Percentiles rank a stretch among this genome's conserved stretches.
These are phyloP conservation scores for Mesembryanthemum crystallinum DNA, from an alignment of 148 eudicot genomes.

Conservation along the genomic window DNA sequence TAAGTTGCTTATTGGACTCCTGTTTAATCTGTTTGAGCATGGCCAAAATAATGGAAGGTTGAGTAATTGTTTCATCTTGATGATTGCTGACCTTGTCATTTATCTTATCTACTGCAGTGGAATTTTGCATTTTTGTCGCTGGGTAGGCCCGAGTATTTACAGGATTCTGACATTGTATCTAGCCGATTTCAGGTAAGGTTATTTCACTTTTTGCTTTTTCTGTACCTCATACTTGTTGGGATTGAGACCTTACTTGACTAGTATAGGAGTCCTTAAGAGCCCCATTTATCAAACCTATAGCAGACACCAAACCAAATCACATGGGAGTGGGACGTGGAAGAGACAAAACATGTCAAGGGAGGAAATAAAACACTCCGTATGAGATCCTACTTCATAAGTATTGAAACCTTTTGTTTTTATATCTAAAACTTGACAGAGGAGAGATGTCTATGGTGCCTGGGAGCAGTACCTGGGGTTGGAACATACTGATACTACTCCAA, in stretches of 20 bases:
- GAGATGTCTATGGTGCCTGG: constrained; percentile 85
- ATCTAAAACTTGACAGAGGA: constrained; percentile 40
- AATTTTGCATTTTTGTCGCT: constrained; percentile 86
- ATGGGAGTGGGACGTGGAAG: neutral
- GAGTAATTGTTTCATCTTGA: neutral
- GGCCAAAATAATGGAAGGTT: neutral
- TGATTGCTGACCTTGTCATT: constrained; percentile 5
- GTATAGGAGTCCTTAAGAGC: neutral
- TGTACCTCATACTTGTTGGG: neutral
- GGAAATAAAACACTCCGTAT: neutral
- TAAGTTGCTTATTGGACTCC: neutral
- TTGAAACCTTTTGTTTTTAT: neutral
- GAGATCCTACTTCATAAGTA: neutral
- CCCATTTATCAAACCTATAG: neutral
- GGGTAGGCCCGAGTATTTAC: constrained; percentile 88
- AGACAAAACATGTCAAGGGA: neutral
- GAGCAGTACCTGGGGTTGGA: constrained; percentile 96
- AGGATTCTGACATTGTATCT: constrained; percentile 77
- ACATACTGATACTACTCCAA: constrained; percentile 70
- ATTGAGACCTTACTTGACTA: neutral
- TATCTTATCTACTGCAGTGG: constrained; percentile 57
- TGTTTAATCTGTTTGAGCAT: neutral
- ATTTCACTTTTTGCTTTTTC: neutral
- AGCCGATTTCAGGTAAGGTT: constrained; percentile 78
- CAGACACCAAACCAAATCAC: neutral